These are phyloP conservation scores for Phytomonas sp. DNA, from an alignment of 208 protist species.

Conservation along the genomic window DNA sequence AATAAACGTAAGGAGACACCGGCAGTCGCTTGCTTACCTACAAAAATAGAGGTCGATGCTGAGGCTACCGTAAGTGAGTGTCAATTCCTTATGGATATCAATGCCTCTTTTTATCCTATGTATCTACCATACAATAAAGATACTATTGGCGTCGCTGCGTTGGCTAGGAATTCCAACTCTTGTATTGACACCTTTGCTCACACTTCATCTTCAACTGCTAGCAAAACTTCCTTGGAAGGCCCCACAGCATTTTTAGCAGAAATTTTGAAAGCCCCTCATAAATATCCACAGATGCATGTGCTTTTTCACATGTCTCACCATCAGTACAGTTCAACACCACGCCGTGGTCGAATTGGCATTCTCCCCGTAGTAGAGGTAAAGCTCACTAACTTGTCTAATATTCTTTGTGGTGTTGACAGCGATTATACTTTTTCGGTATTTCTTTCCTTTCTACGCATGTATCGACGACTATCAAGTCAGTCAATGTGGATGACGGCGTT, in stretches of 20 bases:
- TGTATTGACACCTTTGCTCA: not conserved
- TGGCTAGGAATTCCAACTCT: not conserved
- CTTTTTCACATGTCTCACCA: not conserved
- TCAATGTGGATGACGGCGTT: constrained; percentile 9
- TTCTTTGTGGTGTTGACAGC: constrained; percentile 1
- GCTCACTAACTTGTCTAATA: not conserved
- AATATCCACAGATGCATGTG: not conserved
- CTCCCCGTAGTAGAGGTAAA: not conserved
- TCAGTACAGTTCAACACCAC: not conserved
- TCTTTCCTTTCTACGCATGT: constrained; percentile 2
- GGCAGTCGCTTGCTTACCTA: not conserved
- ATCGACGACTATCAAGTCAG: constrained; percentile 11
- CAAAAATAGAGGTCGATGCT: not conserved
- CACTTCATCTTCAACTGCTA: not conserved
- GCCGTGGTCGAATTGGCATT: not conserved
- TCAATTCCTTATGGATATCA: not conserved
- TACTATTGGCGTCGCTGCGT: not conserved
- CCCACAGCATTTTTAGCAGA: not conserved
- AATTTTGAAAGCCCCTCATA: not conserved
- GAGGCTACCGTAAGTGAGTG: not conserved
- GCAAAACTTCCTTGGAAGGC: not conserved
- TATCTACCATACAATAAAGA: not conserved
- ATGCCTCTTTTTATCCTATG: not conserved
- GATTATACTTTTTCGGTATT: not conserved
- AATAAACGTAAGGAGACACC: not conserved